Evolutionary conservation across 176 grass and related monocot genomes (phyloP).

Genomic region (Urochloa ruziziensis): DNA sequence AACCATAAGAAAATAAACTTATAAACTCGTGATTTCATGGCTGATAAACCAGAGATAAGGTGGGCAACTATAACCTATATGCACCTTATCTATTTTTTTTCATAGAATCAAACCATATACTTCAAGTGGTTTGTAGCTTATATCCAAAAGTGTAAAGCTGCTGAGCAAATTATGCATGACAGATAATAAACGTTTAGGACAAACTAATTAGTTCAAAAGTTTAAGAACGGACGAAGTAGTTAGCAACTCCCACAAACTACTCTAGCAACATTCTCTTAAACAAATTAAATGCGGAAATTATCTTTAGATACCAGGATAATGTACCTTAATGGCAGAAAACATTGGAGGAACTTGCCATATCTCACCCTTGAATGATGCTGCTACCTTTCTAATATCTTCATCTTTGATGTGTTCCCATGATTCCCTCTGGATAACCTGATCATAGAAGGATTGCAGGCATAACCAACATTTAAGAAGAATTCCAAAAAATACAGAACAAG

Average conservation of each 20-base stretch:
- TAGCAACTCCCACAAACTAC: neutral
- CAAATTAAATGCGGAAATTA: neutral
- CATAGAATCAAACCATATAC: neutral
- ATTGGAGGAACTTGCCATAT: conserved; percentile 99
- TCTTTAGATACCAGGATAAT: conserved; percentile 7
- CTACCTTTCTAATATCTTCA: conserved; percentile 78
- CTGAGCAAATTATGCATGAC: neutral
- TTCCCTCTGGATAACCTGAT: conserved; percentile 88
- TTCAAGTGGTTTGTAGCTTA: neutral
- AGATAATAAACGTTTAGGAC: too few species aligned
- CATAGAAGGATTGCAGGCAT: conserved; percentile 1
- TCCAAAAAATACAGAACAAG: neutral
- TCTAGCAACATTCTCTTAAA: conserved; percentile 13
- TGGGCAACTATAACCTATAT: neutral
- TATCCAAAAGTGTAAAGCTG: neutral
- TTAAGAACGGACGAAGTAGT: too few species aligned
- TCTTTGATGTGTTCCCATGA: conserved; percentile 97
- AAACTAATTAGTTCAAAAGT: too few species aligned
- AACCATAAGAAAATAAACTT: conserved; percentile 14
- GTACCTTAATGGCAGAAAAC: conserved; percentile 99
- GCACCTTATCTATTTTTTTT: neutral
- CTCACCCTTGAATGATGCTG: conserved; percentile 79
- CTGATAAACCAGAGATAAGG: neutral
- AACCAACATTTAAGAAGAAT: conserved; percentile 16
- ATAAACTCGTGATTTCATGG: neutral